phyloP scores from a whole-genome alignment of 768 basidiomycete species.

The Boletus tomentosulus region DNA sequence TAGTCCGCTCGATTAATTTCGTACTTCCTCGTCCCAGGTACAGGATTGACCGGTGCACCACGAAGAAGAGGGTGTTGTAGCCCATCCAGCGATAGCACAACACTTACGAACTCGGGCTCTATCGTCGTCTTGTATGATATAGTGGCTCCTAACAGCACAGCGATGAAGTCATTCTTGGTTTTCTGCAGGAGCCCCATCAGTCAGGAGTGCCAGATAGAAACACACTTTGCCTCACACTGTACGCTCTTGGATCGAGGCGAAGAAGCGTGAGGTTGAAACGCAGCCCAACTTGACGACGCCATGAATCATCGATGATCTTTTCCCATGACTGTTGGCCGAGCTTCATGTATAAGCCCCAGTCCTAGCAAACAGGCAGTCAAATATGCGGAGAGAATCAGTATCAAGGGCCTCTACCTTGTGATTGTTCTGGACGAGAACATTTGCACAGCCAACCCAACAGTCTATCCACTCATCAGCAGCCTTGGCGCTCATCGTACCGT shows the following conservation, averaged over 20 bases:
- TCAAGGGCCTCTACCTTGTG: slow-evolving; percentile 33
- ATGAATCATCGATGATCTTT: slow-evolving; percentile 46
- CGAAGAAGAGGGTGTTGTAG: slow-evolving; percentile 49
- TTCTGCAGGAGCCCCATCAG: slow-evolving; percentile 31
- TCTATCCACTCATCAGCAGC: slow-evolving; percentile 58
- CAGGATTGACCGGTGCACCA: slow-evolving; percentile 27
- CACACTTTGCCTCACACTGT: slow-evolving; percentile 41
- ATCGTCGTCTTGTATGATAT: slow-evolving; percentile 44
- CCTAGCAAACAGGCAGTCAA: slow-evolving; percentile 32
- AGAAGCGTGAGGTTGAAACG: slow-evolving; percentile 57
- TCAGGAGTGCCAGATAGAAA: not conserved
- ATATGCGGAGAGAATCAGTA: not conserved
- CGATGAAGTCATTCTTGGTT: slow-evolving; percentile 47
- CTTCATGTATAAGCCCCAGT: slow-evolving; percentile 58
- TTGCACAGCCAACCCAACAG: slow-evolving; percentile 72
- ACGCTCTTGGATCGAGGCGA: slow-evolving; percentile 56
- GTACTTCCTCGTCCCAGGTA: slow-evolving; percentile 22
- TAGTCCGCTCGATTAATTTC: slow-evolving; percentile 32
- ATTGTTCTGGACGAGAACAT: slow-evolving; percentile 52
- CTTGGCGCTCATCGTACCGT: slow-evolving; percentile 17
- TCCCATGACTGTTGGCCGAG: slow-evolving; percentile 52
- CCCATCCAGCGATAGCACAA: slow-evolving; percentile 56
- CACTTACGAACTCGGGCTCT: slow-evolving; percentile 55
- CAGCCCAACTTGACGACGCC: slow-evolving; percentile 57
- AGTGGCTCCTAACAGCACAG: slow-evolving; percentile 50